A percentile compares a stretch with the other conserved stretches of the same genome.
Evolutionary conservation across 345 rosid species (phyloP).

Genomic region (Acer saccharum): DNA sequence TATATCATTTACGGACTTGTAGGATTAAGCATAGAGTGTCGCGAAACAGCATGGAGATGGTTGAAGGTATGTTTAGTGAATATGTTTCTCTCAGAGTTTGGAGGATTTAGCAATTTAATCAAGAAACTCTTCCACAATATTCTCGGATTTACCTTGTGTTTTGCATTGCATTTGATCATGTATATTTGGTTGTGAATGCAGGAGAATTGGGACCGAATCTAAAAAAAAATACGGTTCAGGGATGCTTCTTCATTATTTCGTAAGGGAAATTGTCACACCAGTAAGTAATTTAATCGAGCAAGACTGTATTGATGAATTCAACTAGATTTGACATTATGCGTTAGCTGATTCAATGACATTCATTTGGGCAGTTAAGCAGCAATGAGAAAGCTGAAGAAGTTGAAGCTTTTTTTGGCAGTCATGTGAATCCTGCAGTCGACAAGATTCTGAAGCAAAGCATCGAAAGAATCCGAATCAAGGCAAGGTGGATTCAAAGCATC

Average conservation of each 20-base stretch:
- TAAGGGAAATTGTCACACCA: slow-evolving; percentile 27
- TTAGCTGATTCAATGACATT: neutral
- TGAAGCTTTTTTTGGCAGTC: slow-evolving; percentile 35
- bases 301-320: neutral
- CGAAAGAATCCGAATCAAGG: slow-evolving; percentile 47
- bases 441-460: slow-evolving; percentile 48
- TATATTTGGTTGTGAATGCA: slow-evolving; percentile 22
- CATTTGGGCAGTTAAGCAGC: slow-evolving; percentile 42
- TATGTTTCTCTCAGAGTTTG: neutral
- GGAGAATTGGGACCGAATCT: slow-evolving; percentile 47
- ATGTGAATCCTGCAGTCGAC: slow-evolving; percentile 23
- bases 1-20: slow-evolving; percentile 29
- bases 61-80: slow-evolving; percentile 20
- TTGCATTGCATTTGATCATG: neutral
- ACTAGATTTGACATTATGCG: too few relatives aligned
- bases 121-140: neutral
- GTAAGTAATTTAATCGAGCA: slow-evolving; percentile 24
- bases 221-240: slow-evolving; percentile 38
- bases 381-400: slow-evolving; percentile 46
- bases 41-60: slow-evolving; percentile 43
- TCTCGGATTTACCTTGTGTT: neutral
- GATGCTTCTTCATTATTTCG: slow-evolving; percentile 29
- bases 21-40: slow-evolving; percentile 38
- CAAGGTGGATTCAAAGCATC: slow-evolving; percentile 43
- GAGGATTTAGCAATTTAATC: neutral